A percentile compares a stretch with the other conserved stretches of the same genome.
These are phyloP conservation scores for Martiniozyma asiatica DNA, from an alignment of 1,139 yeast genomes.

Conservation along the genomic window DNA sequence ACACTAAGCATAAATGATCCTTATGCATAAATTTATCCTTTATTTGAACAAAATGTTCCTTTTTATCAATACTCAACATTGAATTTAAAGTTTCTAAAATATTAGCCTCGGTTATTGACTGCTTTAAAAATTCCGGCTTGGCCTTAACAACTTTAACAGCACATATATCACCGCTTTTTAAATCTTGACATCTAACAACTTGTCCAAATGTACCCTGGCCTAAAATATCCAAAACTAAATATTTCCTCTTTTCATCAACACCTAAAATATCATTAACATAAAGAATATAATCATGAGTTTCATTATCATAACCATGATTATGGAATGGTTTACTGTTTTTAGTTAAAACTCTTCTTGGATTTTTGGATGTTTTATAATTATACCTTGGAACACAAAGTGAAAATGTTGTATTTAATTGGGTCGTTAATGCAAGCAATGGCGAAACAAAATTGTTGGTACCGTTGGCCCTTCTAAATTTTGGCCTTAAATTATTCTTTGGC, in stretches of 20 bases:
- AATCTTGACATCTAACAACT: slow-evolving; percentile 92
- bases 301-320: slow-evolving; percentile 82
- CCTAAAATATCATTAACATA: slow-evolving; percentile 93
- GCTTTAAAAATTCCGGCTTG: slow-evolving; percentile 83
- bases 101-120: slow-evolving; percentile 82
- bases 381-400: slow-evolving; percentile 81
- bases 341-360: slow-evolving; percentile 85
- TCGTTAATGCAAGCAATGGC: slow-evolving; percentile 77
- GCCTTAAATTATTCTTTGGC: slow-evolving; percentile 53
- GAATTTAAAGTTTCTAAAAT: slow-evolving; percentile 71
- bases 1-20: slow-evolving; percentile 84
- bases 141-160: slow-evolving; percentile 94
- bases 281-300: slow-evolving; percentile 78
- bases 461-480: slow-evolving; percentile 69
- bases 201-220: slow-evolving; percentile 99
- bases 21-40: slow-evolving; percentile 87
- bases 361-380: slow-evolving; percentile 71
- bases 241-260: slow-evolving; percentile 73
- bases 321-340: slow-evolving; percentile 79
- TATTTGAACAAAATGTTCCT: slow-evolving; percentile 64
- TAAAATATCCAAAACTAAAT: slow-evolving; percentile 75
- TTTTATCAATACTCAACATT: slow-evolving; percentile 55
- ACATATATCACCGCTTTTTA: slow-evolving; percentile 75
- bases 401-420: slow-evolving; percentile 68
- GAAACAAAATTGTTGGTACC: too few relatives aligned